phyloP scores from a whole-genome alignment of 2,329 filamentous ascomycete species.

The Ophiostoma ulmi region DNA sequence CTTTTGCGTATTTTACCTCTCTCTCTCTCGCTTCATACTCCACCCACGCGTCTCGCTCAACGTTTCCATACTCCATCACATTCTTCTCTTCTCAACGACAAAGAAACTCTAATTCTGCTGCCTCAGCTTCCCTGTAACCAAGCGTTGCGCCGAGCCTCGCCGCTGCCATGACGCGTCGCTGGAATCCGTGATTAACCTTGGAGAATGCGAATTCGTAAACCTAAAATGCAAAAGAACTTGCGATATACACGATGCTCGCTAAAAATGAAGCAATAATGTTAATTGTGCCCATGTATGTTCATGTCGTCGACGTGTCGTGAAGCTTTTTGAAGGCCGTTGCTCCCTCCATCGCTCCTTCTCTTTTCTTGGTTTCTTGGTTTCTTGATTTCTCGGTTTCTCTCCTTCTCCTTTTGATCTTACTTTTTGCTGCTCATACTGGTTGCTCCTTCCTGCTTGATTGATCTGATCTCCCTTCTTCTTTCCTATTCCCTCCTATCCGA shows the following conservation, averaged over 20 bases:
- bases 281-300: background rate
- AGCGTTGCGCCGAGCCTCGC: slow-evolving; percentile 7
- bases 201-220: slow-evolving; percentile 6
- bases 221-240: background rate
- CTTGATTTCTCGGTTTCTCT: background rate
- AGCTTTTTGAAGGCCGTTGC: background rate
- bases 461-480: background rate
- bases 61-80: slow-evolving; percentile 2
- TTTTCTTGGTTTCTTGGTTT: background rate
- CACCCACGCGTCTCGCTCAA: slow-evolving; percentile 9
- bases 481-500: background rate
- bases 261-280: background rate
- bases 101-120: background rate
- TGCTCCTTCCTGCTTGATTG: background rate
- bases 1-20: background rate
- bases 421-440: background rate
- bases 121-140: background rate
- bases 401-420: background rate
- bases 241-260: background rate
- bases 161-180: slow-evolving; percentile 12
- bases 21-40: background rate
- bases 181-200: background rate
- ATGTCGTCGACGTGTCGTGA: slow-evolving; percentile 9
- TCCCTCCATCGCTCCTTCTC: background rate
- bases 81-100: background rate